Conservation (phyloP, 2,329 filamentous ascomycete species). For the Colletotrichum musicola region DNA sequence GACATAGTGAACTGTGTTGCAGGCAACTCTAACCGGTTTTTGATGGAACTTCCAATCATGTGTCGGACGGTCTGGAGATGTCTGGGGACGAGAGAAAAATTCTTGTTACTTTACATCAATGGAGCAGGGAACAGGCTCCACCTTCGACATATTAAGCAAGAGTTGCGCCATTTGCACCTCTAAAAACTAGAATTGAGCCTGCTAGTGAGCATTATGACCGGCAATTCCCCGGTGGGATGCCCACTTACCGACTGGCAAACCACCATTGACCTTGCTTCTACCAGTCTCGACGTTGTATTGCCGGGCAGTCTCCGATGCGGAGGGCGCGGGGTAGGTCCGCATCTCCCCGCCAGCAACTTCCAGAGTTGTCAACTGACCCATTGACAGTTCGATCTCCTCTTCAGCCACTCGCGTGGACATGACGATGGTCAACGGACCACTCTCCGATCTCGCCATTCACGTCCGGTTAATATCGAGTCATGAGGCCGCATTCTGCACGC, state of each 20-base stretch:
- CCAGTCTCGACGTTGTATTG: neutral
- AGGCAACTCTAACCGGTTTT: no score
- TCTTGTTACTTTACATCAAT: no score
- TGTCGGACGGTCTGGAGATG: no score
- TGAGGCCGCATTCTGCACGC: constrained; percentile 8
- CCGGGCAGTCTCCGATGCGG: constrained; percentile 27
- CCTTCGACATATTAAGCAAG: no score
- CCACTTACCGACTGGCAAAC: neutral
- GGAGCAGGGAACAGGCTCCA: no score
- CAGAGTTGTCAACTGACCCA: constrained; percentile 3
- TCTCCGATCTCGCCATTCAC: constrained; percentile 7
- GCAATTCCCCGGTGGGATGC: neutral
- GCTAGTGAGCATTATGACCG: neutral
- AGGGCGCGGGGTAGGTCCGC: constrained; percentile 30
- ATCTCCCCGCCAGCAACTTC: neutral
- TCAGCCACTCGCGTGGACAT: neutral
- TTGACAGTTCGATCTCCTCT: neutral
- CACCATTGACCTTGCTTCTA: neutral
- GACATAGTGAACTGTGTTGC: no score
- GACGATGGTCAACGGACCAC: neutral
- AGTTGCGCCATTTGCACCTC: constrained; percentile 19
- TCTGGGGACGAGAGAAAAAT: no score
- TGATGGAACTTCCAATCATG: no score
- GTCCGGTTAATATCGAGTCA: constrained; percentile 24
- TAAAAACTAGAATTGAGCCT: neutral